Base-by-base conservation (phyloP, 2,329 filamentous ascomycete species). In the Curvularia eragrostidis region DNA sequence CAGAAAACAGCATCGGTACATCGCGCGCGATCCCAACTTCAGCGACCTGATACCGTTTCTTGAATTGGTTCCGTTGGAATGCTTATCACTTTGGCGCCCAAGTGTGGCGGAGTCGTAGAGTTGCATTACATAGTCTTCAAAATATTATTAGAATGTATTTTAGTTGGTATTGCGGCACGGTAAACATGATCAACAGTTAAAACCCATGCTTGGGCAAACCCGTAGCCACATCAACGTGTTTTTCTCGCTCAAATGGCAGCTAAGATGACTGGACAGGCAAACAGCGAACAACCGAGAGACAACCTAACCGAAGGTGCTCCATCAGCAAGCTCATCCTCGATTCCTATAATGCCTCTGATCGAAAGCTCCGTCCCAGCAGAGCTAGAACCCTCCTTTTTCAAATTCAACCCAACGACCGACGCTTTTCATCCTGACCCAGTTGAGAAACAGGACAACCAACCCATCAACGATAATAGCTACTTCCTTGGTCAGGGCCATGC, bases 11-110 rank as follows among this genome's bases (percentile, higher is more conserved):
- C 49, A 52, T 34, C 18, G 12, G 18, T 52, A 52, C 30, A 12
- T 52, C 6, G 19, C 18, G 9, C 49, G 49, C 19, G 24, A 52
- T 12, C 39, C 9, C 19, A 19, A 13, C 18, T 52, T 32, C 30
- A n/a, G 41, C 26, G 19, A 26, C n/a, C 41, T 53, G 5, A 46
- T 53, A n/a, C 50, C 42, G 42, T 53, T 53, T 26, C 50, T 53
- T n/a, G 50, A 52, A 15, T 32, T 52, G 2, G 49, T 52, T 42
- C 42, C 42, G 23, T 32, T 53, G 15, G 32, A 53, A 23, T 53
- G 42, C 42, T 53, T 53, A 23, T n/a, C 50, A 23, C 30, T 53
- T 28, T 53, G 30, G 50, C 41, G 24, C 32, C 19, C 50, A 21
- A 13, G 13, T 15, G 50, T 19, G 49, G 26, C 21, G 28, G 36